Conservation (phyloP, 129 eudicot species). For the Lactuca saligna region DNA sequence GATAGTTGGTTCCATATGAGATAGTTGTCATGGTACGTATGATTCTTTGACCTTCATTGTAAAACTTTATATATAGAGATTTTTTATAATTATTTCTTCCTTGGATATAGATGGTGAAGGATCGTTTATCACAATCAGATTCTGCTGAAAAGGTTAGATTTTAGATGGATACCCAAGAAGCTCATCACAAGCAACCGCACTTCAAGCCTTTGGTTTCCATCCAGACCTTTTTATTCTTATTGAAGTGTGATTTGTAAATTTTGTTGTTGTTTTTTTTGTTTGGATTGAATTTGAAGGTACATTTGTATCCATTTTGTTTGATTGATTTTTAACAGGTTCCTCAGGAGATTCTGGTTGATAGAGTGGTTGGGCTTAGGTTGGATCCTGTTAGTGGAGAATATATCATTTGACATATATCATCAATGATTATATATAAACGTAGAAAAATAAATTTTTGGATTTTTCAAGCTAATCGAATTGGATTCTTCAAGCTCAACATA, state of each 20-base stretch:
- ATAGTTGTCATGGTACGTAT: constrained; percentile 73
- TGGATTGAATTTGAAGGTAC: neutral
- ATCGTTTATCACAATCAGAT: constrained; percentile 10
- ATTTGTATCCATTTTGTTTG: neutral
- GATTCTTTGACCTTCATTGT: too few species aligned
- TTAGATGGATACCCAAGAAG: constrained; percentile 87
- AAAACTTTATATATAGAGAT: too few species aligned
- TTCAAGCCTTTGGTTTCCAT: constrained; percentile 56
- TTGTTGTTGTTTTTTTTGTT: constrained; percentile 18
- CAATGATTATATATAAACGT: too few species aligned
- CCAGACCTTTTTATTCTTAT: constrained; percentile 83
- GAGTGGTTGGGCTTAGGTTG: constrained; percentile 95
- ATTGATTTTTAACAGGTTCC: constrained; percentile 62
- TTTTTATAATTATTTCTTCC: neutral
- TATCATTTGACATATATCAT: constrained; percentile 90
- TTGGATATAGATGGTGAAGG: constrained; percentile 48
- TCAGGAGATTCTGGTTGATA: constrained; percentile 83
- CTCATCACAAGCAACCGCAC: constrained; percentile 77
- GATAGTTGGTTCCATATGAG: constrained; percentile 85
- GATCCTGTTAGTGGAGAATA: constrained; percentile 98
- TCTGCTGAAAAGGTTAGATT: constrained; percentile 59
- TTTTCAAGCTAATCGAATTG: too few species aligned
- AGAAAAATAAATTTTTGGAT: too few species aligned
- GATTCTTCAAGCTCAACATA: too few species aligned
- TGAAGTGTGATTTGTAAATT: constrained; percentile 53